These are phyloP conservation scores for Chernovozyma aurita DNA, from an alignment of 1,139 yeast genomes.

Conservation along the genomic window DNA sequence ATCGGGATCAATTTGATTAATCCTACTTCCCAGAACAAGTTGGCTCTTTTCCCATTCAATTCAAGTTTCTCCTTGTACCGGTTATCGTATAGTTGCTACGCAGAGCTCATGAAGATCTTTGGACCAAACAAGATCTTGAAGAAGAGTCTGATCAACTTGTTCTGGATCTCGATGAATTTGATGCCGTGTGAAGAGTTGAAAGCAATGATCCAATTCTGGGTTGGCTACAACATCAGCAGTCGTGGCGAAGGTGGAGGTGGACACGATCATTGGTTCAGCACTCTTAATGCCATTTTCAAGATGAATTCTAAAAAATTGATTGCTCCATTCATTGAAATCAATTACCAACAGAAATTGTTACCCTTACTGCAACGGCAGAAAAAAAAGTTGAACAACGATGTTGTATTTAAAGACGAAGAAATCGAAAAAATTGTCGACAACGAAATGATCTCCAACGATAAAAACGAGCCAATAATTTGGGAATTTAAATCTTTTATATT, in stretches of 20 bases:
- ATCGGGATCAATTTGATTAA: slow-evolving; percentile 29
- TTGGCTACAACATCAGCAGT: slow-evolving; percentile 30
- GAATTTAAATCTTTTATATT: slow-evolving; percentile 61
- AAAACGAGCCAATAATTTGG: slow-evolving; percentile 67
- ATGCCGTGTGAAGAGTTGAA: slow-evolving; percentile 36
- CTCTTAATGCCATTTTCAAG: slow-evolving; percentile 34
- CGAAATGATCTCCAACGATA: slow-evolving; percentile 26
- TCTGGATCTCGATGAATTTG: slow-evolving; percentile 43
- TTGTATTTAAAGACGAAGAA: slow-evolving; percentile 39
- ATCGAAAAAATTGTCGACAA: slow-evolving; percentile 39
- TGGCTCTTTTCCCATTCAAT: slow-evolving; percentile 37
- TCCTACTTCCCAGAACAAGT: slow-evolving; percentile 33
- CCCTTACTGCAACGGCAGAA: slow-evolving; percentile 44
- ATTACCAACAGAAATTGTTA: slow-evolving; percentile 38
- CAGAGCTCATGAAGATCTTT: slow-evolving; percentile 35
- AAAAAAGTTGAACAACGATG: slow-evolving; percentile 22
- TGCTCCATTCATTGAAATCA: slow-evolving; percentile 35
- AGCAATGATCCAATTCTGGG: slow-evolving; percentile 34
- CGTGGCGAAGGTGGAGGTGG: no score
- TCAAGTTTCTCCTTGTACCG: slow-evolving; percentile 32
- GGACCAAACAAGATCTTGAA: slow-evolving; percentile 28
- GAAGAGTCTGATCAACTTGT: slow-evolving; percentile 33
- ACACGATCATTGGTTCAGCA: slow-evolving; percentile 40
- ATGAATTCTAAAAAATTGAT: slow-evolving; percentile 34
- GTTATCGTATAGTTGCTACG: slow-evolving; percentile 37